Base-by-base conservation (phyloP, 1,284 basidiomycete species). In the Stygiomarasmius scandens region DNA sequence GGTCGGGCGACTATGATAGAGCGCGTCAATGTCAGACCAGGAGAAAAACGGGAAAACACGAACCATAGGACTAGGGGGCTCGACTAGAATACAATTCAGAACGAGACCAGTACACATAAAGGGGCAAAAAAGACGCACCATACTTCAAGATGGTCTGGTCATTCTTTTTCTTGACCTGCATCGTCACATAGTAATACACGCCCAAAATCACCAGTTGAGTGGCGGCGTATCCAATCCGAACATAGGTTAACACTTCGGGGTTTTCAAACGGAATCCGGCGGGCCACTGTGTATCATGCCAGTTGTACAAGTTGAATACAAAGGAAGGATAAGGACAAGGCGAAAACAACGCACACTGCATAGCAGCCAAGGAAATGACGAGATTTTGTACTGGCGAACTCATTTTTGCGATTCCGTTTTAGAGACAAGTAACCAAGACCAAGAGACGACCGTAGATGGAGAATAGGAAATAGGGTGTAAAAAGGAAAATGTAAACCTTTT, bases 101-200 rank as follows among this genome's bases (percentile, higher is more conserved):
- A 27, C 16, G 19, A 27, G 2, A 44, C 22, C 59, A 51, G 61
- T 64, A 60, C 48, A 38, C 58, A 20, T n/a, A 34, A 25, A 36
- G 46, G 54, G 3, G 20, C 6, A 22, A n/a, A 43, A 23, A 27
- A 29, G 23, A 78, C 84, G 53, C 45, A 88, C 87, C 89, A 72
- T 96, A 98, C 83, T 98, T 98, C 67, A 98, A 80, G 36, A 97
- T 93, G 2, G 94, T 95, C 71, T 92, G 84, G 76, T 98, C 96
- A 71, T 98, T 98, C 84, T 95, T 96, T 67, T 83, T 79, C 82
- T 94, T 95, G 75, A 98, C 87, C 92, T 95, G 65, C 11, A 54
- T 36, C 16, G 90, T 88, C 49, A 85, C 75, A 65, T 82, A 92
- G 78, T 92, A 95, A 78, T 93, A 96, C 34, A 83, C 71, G 24